These are phyloP conservation scores for Bimuria novae-zelandiae DNA, from an alignment of 2,329 filamentous ascomycete species.

Conservation along the genomic window DNA sequence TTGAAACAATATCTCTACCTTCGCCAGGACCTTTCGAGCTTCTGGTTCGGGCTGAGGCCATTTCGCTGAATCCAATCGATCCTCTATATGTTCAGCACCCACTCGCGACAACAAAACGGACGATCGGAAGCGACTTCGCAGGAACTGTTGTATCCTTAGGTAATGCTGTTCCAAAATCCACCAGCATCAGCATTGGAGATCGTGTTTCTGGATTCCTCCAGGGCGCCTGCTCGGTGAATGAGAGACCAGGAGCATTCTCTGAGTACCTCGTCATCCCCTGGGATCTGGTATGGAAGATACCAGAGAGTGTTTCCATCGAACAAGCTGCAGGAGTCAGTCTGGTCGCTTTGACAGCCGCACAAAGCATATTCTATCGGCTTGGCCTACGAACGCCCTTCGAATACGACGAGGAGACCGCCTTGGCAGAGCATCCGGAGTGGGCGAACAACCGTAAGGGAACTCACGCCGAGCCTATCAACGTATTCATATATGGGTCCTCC, in stretches of 20 bases:
- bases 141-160: constrained; percentile 37
- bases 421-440: constrained; percentile 20
- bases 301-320: constrained; percentile 38
- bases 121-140: constrained; percentile 51
- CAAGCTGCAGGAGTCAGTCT: constrained; percentile 49
- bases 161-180: constrained; percentile 12
- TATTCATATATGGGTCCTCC: constrained; percentile 42
- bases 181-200: constrained; percentile 26
- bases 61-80: constrained; percentile 41
- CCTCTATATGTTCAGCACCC: constrained; percentile 45
- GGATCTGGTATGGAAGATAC: constrained; percentile 49
- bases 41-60: constrained; percentile 27
- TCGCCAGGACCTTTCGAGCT: constrained; percentile 18
- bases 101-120: constrained; percentile 37
- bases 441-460: neutral
- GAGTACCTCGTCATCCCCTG: constrained; percentile 45
- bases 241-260: constrained; percentile 53
- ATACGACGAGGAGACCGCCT: constrained; percentile 16
- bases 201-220: constrained; percentile 51
- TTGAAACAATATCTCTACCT: neutral
- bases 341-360: constrained; percentile 52
- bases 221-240: constrained; percentile 50
- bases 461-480: constrained; percentile 9
- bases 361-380: constrained; percentile 48
- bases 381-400: constrained; percentile 44